Percentiles rank a stretch among this genome's conserved stretches.
phyloP scores from a whole-genome alignment of 352 stramenopile genomes.

The Phytopythium sindhum region DNA sequence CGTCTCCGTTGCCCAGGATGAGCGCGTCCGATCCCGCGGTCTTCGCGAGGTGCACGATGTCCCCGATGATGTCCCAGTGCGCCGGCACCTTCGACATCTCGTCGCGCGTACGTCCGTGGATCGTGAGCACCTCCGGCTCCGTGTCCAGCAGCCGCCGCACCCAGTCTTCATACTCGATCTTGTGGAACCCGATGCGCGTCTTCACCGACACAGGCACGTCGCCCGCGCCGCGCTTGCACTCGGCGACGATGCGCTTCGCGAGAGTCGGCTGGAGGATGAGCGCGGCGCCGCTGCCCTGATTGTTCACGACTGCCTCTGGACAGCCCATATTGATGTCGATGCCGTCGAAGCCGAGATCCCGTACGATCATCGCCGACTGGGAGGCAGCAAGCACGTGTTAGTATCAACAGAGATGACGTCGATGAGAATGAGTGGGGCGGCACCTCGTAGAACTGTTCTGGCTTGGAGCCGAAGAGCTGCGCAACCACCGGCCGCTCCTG shows the following conservation, averaged over 20 bases:
- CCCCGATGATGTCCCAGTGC: conserved; percentile 80
- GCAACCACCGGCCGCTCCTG: conserved; percentile 73
- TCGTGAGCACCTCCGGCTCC: conserved; percentile 67
- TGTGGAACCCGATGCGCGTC: conserved; percentile 74
- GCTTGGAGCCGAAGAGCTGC: conserved; percentile 86
- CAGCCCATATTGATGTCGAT: conserved; percentile 89
- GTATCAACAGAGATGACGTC: too few species aligned
- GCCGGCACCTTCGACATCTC: conserved; percentile 83
- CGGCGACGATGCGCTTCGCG: conserved; percentile 58
- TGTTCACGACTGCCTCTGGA: conserved; percentile 72
- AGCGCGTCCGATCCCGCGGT: conserved; percentile 48
- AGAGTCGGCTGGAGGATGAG: conserved; percentile 63
- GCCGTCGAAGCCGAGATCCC: conserved; percentile 78
- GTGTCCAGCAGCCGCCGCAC: conserved; percentile 61
- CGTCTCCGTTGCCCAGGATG: conserved; percentile 79
- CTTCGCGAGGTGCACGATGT: conserved; percentile 57
- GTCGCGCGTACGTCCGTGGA: conserved; percentile 73
- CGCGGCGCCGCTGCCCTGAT: conserved; percentile 67
- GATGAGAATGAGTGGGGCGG: neutral
- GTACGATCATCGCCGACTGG: conserved; percentile 71
- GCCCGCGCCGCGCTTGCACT: conserved; percentile 65
- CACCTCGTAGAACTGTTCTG: conserved; percentile 83
- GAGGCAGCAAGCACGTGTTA: neutral
- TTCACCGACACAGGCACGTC: conserved; percentile 72
- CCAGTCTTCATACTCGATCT: conserved; percentile 81